Conservation (phyloP, 139 green algal genomes). For the Diplosphaera chodatii region DNA sequence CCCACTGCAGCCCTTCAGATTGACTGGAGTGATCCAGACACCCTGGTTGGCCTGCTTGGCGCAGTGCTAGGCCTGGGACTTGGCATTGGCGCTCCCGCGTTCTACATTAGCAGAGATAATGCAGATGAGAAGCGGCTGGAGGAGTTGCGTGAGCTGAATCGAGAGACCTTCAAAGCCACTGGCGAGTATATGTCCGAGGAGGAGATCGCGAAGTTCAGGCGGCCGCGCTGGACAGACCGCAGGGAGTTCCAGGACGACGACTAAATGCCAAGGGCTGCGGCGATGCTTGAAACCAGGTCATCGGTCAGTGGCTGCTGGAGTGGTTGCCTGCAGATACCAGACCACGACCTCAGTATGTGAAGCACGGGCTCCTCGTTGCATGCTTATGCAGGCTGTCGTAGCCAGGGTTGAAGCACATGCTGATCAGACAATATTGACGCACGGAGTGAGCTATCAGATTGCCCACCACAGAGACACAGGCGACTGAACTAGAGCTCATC, state of each 20-base stretch:
- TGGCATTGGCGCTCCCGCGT: conserved; percentile 64
- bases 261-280: no score
- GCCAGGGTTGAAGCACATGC: no score
- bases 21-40: conserved; percentile 67
- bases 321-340: no score
- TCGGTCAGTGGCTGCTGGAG: no score
- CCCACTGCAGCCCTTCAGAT: conserved; percentile 51
- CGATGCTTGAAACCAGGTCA: no score
- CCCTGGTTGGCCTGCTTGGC: conserved; percentile 34
- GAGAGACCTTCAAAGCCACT: conserved; percentile 67
- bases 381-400: no score
- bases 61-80: no score
- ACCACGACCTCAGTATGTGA: no score
- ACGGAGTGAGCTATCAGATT: no score
- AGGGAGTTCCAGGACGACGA: conserved; percentile 39
- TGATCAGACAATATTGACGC: no score
- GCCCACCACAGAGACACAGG: no score
- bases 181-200: conserved; percentile 77
- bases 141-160: conserved; percentile 74
- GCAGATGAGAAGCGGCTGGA: conserved; percentile 70
- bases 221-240: conserved; percentile 78
- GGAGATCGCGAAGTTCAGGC: conserved; percentile 72
- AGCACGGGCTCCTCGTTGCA: no score
- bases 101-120: conserved; percentile 70
- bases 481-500: neutral